These are phyloP conservation scores for Neurospora tetrasperma DNA, from an alignment of 495 filamentous ascomycete genomes.

Conservation along the genomic window DNA sequence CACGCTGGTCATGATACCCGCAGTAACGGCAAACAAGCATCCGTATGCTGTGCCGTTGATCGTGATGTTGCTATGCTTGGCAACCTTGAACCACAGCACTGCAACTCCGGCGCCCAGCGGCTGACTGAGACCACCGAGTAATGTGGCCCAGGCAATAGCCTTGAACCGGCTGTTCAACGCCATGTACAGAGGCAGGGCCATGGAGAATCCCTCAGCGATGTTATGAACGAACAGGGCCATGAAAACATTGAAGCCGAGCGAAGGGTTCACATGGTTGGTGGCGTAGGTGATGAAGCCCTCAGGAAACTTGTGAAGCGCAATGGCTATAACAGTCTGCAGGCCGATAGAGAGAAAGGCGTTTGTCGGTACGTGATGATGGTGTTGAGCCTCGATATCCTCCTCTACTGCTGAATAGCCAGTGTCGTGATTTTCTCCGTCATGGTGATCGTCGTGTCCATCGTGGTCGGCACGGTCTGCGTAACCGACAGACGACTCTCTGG, in stretches of 20 bases:
- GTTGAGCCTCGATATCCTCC: slow-evolving; percentile 41
- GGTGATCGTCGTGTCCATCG: slow-evolving; percentile 10
- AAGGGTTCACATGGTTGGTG: slow-evolving; percentile 88
- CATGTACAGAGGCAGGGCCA: slow-evolving; percentile 85
- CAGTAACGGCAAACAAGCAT: slow-evolving; percentile 77
- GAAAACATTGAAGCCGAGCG: slow-evolving; percentile 82
- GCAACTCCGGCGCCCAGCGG: slow-evolving; percentile 79
- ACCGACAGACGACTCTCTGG: neutral
- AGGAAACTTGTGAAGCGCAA: slow-evolving; percentile 91
- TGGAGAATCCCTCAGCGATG: slow-evolving; percentile 91
- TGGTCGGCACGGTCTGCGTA: neutral
- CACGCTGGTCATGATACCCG: slow-evolving; percentile 91
- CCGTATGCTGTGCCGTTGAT: slow-evolving; percentile 71
- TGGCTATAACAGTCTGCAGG: slow-evolving; percentile 85
- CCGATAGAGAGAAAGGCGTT: slow-evolving; percentile 92
- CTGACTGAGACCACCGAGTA: slow-evolving; percentile 80
- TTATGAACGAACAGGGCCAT: slow-evolving; percentile 95
- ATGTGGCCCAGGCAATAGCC: slow-evolving; percentile 73
- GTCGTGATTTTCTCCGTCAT: slow-evolving; percentile 19
- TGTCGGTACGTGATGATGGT: slow-evolving; percentile 93
- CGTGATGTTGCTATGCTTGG: slow-evolving; percentile 37
- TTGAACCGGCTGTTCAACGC: slow-evolving; percentile 64
- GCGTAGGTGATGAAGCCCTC: slow-evolving; percentile 99
- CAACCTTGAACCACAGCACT: slow-evolving; percentile 66
- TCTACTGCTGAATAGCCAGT: slow-evolving; percentile 16